Evolutionary conservation across 2,329 filamentous ascomycete species (phyloP).

Genomic region (Trichophyton mentagrophytes): DNA sequence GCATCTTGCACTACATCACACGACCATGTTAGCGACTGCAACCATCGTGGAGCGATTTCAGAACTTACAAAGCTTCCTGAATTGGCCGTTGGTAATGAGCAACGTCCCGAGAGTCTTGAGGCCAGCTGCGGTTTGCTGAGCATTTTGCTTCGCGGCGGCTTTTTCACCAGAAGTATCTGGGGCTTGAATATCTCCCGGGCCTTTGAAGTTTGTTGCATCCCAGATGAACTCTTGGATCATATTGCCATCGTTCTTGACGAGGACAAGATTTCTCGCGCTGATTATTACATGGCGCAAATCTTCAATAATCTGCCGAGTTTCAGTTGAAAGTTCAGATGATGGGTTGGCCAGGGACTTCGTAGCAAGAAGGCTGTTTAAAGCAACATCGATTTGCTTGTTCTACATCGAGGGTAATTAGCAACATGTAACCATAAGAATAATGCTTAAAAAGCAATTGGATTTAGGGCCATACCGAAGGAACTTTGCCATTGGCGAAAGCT

Average conservation of each 20-base stretch:
- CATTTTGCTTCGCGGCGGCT: slow-evolving; percentile 67
- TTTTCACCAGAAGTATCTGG: slow-evolving; percentile 61
- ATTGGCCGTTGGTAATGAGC: slow-evolving; percentile 90
- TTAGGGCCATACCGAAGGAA: slow-evolving; percentile 58
- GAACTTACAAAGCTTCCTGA: slow-evolving; percentile 69
- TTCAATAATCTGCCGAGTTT: slow-evolving; percentile 64
- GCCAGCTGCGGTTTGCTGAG: slow-evolving; percentile 69
- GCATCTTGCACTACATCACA: slow-evolving; percentile 56
- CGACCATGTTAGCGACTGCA: slow-evolving; percentile 13
- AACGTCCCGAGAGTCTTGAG: slow-evolving; percentile 78
- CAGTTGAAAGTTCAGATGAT: slow-evolving; percentile 62
- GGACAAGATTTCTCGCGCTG: slow-evolving; percentile 68
- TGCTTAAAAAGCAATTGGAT: background rate
- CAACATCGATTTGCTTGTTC: slow-evolving; percentile 94
- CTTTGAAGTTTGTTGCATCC: slow-evolving; percentile 67
- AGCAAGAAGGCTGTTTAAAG: slow-evolving; percentile 72
- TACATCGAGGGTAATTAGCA: slow-evolving; percentile 22
- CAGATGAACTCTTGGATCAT: slow-evolving; percentile 94
- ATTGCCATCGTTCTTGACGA: slow-evolving; percentile 92
- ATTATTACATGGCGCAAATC: slow-evolving; percentile 71
- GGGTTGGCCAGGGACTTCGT: slow-evolving; percentile 59
- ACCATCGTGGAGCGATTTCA: slow-evolving; percentile 1
- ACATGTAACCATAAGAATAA: background rate
- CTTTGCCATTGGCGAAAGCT: slow-evolving; percentile 80
- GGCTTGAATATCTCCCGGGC: slow-evolving; percentile 43